Base-by-base conservation (phyloP, 345 rosid species). In the Laguncularia racemosa region DNA sequence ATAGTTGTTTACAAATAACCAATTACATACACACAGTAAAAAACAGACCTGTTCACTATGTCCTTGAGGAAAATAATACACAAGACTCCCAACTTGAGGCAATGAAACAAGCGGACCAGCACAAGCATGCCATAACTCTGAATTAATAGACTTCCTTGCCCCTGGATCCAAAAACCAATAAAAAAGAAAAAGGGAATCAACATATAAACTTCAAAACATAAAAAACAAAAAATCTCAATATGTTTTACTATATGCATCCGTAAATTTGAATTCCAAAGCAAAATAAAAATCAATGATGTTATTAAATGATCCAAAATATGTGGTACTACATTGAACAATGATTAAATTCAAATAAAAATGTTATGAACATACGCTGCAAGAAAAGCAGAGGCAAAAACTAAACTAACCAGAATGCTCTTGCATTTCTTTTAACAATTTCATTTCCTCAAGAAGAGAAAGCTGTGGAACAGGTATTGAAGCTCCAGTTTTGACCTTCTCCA, bases 121-220 rank as follows among this genome's bases (percentile, higher is more conserved):
- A 66, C 97, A 95, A 40, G 97, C 97, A 62, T 95, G 88, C 99
- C 99, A 95, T 48, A 95, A 73, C 87, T 90, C 96, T 16, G 96
- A 84, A 73, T 78, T 88, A 44, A 95, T 85, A 16, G 81, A 46
- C 79, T 80, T 90, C 46, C 95, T 66, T 46, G 67, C 52, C 40
- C 95, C 99, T 87, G 84, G 56, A 50, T 26, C 28, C 28, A 26
- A 40, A 38, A 14, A 14, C 12, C 46, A 28, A 20, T 14, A 33
- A 7, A 50, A 16, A 20, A 9, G 21, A 5, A 19, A 38, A 28
- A 17, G 12, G 18, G n/a, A 52, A 52, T 13, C 18, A 17, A 40
- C 51, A 26, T 4, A 33, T 33, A 33, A 33, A 6, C 40, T 33
- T 9, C 9, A 33, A 7, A 33, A 33, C 9, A 4, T 10, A 0